A percentile compares a stretch with the other conserved stretches of the same genome.
Conservation (phyloP, 768 basidiomycete genomes). For the Panaeolus cyanescens region DNA sequence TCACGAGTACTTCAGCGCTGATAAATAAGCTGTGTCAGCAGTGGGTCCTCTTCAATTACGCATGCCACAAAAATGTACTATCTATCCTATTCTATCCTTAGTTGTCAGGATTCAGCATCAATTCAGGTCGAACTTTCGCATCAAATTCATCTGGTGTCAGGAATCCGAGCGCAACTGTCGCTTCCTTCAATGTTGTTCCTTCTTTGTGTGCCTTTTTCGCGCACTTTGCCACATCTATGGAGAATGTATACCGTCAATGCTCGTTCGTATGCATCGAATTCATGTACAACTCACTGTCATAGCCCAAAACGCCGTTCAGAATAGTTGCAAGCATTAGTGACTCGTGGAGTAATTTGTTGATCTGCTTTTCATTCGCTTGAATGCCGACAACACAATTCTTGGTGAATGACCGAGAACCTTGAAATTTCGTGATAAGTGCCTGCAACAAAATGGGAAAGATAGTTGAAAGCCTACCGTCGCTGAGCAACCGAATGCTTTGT, state of each 20-base stretch:
- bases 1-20: too few relatives aligned
- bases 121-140: constrained; percentile 86
- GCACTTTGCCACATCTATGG: constrained; percentile 94
- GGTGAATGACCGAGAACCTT: constrained; percentile 90
- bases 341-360: constrained; percentile 86
- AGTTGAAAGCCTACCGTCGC: constrained; percentile 66
- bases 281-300: constrained; percentile 75
- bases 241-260: constrained; percentile 8
- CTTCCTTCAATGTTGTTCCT: constrained; percentile 94
- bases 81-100: constrained; percentile 17
- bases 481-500: constrained; percentile 90
- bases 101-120: constrained; percentile 78
- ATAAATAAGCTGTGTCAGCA: too few relatives aligned
- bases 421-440: constrained; percentile 9
- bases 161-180: constrained; percentile 85
- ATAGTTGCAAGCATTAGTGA: constrained; percentile 98
- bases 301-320: constrained; percentile 93
- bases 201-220: constrained; percentile 99
- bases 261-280: background rate
- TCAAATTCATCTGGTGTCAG: constrained; percentile 93
- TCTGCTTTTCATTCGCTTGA: constrained; percentile 93
- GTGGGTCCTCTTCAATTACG: background rate
- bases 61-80: constrained; percentile 3
- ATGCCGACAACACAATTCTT: constrained; percentile 98
- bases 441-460: constrained; percentile 10